phyloP scores from a whole-genome alignment of 225 moss, liverwort and hornwort species.

The Takakia lepidozioides region DNA sequence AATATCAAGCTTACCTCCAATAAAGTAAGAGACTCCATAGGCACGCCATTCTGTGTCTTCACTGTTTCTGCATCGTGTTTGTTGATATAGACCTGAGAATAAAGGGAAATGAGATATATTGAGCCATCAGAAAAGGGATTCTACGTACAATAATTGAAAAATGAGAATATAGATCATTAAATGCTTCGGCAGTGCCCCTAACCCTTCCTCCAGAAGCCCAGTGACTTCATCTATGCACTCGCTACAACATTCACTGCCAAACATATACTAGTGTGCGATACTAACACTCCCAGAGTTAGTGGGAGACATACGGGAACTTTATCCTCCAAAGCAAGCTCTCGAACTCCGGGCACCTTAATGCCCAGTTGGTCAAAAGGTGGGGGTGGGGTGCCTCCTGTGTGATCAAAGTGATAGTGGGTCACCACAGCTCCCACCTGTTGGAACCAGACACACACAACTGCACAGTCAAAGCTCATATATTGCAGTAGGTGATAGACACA shows the following conservation, averaged over 20 bases:
- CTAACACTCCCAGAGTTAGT: too few species aligned
- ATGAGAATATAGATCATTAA: too few species aligned
- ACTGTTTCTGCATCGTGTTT: slow-evolving; percentile 68
- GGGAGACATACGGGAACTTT: slow-evolving; percentile 52
- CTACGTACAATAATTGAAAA: too few species aligned
- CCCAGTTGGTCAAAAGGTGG: slow-evolving; percentile 91
- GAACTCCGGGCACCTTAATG: slow-evolving; percentile 89
- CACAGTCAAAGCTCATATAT: not conserved
- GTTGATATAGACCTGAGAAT: slow-evolving; percentile 73
- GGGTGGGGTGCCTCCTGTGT: slow-evolving; percentile 92
- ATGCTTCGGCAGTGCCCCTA: too few species aligned
- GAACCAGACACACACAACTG: not conserved
- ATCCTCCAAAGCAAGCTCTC: slow-evolving; percentile 83
- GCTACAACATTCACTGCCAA: too few species aligned
- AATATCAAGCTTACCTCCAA: too few species aligned
- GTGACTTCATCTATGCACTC: too few species aligned
- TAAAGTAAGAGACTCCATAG: slow-evolving; percentile 49
- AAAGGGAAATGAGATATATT: too few species aligned
- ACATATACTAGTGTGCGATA: too few species aligned
- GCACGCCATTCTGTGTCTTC: slow-evolving; percentile 49
- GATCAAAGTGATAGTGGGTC: slow-evolving; percentile 97
- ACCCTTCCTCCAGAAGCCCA: too few species aligned
- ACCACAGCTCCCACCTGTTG: slow-evolving; percentile 78
- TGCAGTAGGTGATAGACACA: too few species aligned
- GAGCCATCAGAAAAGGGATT: too few species aligned